Evolutionary conservation across 2,329 filamentous ascomycete genomes (phyloP), one percentile per base, ranked within the genome.

Genomic region (Grosmannia serpens): DNA sequence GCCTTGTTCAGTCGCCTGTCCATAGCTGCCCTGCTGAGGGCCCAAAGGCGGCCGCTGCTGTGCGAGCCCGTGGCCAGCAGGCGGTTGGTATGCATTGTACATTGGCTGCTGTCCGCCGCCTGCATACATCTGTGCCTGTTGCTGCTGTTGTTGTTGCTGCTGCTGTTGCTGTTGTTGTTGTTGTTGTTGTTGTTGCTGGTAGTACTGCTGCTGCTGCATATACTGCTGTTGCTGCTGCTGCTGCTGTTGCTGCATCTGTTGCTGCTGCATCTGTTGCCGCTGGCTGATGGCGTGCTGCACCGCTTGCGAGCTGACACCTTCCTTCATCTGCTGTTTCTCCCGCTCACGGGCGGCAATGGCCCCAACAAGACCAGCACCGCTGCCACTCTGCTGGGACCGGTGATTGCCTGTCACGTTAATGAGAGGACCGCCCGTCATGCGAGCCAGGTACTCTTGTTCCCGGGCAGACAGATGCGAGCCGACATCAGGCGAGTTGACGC

Each of bases 381-480:
- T 81, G 33, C 78, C 68, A 17, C 77, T 72, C 57, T 75, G 74
- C 50, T 74, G 71, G 60, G 58, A 58, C 15, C 78, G 79, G 62
- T 75, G 75, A 55, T 77, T 77, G 55, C 79, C 79, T 5, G 79
- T 80, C 68, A 95, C 75, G 60, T 81, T 84, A 65, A 95, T 81
- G 55, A 95, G 75, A 0, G 91, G 88, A 0, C 84, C 85, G 1
- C 88, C 88, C 0, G 90, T 95, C 64, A 89, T 78, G 44, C 88
- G 83, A 11, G 91, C 88, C n/a, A 95, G 81, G 64, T 95, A 87
- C 71, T 95, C 89, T 69, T 95, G 91, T 70, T 96, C 91, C 20
- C 87, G 83, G 22, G 91, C 91, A 24, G 88, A 91, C n/a, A 96
- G 77, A 59, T 86, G 81, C 0, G 80, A 77, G 27, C 67, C 75